These are phyloP conservation scores for Colletotrichum karsti DNA, from an alignment of 2,329 filamentous ascomycete species.

Conservation along the genomic window DNA sequence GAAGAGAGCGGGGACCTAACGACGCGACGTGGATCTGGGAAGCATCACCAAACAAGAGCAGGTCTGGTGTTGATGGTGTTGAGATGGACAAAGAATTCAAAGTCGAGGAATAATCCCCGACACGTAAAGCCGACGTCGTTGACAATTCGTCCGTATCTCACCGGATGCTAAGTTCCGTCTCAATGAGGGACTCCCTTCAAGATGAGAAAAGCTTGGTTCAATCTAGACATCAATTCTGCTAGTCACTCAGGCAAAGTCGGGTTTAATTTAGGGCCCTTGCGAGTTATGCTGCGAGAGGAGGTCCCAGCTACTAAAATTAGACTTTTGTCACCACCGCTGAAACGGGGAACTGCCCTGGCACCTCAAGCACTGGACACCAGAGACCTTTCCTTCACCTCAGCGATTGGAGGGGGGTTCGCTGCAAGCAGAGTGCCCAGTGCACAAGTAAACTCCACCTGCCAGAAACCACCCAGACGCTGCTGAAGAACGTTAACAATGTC, in stretches of 20 bases:
- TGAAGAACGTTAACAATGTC: background rate
- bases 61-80: background rate
- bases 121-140: background rate
- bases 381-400: background rate
- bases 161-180: background rate
- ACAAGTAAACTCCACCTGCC: background rate
- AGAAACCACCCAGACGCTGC: background rate
- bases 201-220: slow-evolving; percentile 16
- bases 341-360: background rate
- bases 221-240: background rate
- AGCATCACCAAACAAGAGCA: background rate
- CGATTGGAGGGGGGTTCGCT: background rate
- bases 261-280: slow-evolving; percentile 3
- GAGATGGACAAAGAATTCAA: background rate
- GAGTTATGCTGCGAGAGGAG: background rate
- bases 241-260: background rate
- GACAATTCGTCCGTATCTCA: background rate
- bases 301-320: slow-evolving; percentile 16
- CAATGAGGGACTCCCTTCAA: background rate
- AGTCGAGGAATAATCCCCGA: background rate
- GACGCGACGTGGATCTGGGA: slow-evolving; percentile 9
- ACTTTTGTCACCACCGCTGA: slow-evolving; percentile 4
- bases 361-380: background rate
- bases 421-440: slow-evolving; percentile 6
- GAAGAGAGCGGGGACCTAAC: background rate